Evolutionary conservation across 495 filamentous ascomycete species (phyloP).

Genomic region (Friedmanniomyces simplex): DNA sequence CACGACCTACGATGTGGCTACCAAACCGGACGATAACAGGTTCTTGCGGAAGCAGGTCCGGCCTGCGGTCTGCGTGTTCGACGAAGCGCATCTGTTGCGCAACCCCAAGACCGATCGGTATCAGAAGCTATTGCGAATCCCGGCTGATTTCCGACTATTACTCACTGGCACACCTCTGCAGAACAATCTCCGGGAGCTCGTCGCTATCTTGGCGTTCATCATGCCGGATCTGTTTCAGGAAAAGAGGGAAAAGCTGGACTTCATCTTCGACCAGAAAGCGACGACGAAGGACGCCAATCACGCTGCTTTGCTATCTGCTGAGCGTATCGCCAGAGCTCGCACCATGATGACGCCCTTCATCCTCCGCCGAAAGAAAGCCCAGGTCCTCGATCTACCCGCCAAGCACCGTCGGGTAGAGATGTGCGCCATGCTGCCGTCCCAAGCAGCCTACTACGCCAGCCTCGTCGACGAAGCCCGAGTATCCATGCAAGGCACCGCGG

Average conservation of each 20-base stretch:
- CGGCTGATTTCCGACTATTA: slow-evolving; percentile 66
- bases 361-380: slow-evolving; percentile 82
- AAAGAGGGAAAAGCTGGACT: slow-evolving; percentile 60
- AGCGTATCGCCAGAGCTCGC: slow-evolving; percentile 74
- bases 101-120: slow-evolving; percentile 75
- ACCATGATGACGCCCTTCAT: slow-evolving; percentile 95
- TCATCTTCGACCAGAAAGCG: slow-evolving; percentile 83
- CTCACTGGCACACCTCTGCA: slow-evolving; percentile 91
- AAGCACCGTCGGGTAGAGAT: slow-evolving; percentile 70
- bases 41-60: slow-evolving; percentile 52
- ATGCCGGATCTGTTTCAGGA: slow-evolving; percentile 71
- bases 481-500: slow-evolving; percentile 40
- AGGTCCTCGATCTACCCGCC: slow-evolving; percentile 78
- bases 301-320: slow-evolving; percentile 66
- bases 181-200: slow-evolving; percentile 88
- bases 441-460: slow-evolving; percentile 57
- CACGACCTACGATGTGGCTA: slow-evolving; percentile 75
- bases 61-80: slow-evolving; percentile 65
- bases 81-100: slow-evolving; percentile 87
- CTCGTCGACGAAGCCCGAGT: slow-evolving; percentile 44
- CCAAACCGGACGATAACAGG: slow-evolving; percentile 52
- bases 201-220: slow-evolving; percentile 81
- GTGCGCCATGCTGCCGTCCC: slow-evolving; percentile 67
- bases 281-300: slow-evolving; percentile 60
- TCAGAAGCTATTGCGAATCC: slow-evolving; percentile 66